These are phyloP conservation scores for Taxillus chinensis DNA, from an alignment of 164 flowering plant species.

Conservation along the genomic window DNA sequence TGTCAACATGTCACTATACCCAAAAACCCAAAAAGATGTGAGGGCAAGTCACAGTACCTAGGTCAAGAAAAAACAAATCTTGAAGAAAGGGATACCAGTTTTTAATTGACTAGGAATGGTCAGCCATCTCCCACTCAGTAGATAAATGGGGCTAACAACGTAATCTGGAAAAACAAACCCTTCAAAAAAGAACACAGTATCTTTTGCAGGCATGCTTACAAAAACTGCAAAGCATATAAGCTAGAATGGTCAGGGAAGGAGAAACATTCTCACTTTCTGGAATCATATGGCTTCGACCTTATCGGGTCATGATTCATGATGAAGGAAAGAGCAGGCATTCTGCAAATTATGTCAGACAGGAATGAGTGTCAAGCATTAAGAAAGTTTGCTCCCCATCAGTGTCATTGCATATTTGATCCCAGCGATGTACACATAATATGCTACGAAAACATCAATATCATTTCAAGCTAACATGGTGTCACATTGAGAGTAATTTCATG, in stretches of 20 bases:
- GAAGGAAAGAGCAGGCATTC: conserved; percentile 28
- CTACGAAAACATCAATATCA: not conserved
- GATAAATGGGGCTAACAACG: conserved; percentile 9
- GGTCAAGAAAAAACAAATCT: not conserved
- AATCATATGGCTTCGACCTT: conserved; percentile 29
- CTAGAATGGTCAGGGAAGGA: conserved; percentile 15
- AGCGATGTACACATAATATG: not conserved
- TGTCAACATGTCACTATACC: not conserved
- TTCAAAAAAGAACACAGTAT: conserved; percentile 6
- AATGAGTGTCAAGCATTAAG: conserved; percentile 17
- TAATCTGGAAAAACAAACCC: conserved; percentile 8
- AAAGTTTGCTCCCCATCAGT: conserved; percentile 6
- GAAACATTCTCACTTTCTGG: conserved; percentile 23
- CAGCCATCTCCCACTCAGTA: conserved; percentile 12
- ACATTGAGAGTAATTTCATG: not conserved
- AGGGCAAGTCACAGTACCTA: not conserved
- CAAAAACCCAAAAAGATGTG: not conserved
- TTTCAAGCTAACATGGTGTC: not conserved
- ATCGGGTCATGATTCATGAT: conserved; percentile 32
- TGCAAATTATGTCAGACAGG: conserved; percentile 32
- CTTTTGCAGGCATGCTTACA: conserved; percentile 9
- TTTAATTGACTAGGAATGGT: conserved; percentile 1
- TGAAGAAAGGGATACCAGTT: not conserved
- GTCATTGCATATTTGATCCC: conserved; percentile 8
- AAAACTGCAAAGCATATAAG: conserved; percentile 22